These are phyloP conservation scores for Hypoxylon rickii DNA, from an alignment of 495 filamentous ascomycete genomes.

Conservation along the genomic window DNA sequence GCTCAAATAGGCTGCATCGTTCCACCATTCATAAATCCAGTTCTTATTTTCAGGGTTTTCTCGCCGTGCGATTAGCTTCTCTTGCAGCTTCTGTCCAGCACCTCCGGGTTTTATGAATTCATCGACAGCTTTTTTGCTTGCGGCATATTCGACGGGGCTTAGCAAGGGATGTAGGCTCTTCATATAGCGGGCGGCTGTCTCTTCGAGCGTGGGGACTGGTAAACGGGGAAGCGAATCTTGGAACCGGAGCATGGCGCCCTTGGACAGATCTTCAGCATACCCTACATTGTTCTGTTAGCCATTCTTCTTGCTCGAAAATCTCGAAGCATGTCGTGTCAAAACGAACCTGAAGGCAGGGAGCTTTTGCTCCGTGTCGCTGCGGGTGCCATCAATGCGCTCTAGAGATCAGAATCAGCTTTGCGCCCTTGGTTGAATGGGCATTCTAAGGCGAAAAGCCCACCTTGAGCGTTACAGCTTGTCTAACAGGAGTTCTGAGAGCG, in stretches of 20 bases:
- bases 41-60: conserved; percentile 86
- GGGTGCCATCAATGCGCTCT: conserved; percentile 58
- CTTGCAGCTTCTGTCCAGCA: conserved; percentile 82
- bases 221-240: conserved; percentile 92
- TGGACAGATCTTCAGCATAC: conserved; percentile 89
- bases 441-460: conserved; percentile 25
- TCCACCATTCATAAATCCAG: conserved; percentile 99
- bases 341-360: conserved; percentile 62
- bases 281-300: conserved; percentile 53
- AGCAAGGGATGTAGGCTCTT: conserved; percentile 89
- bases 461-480: conserved; percentile 33
- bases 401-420: conserved; percentile 14
- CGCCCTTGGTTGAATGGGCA: conserved; percentile 5
- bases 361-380: conserved; percentile 59
- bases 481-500: conserved; percentile 45
- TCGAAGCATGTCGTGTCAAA: not conserved
- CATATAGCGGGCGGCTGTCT: conserved; percentile 88
- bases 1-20: conserved; percentile 83
- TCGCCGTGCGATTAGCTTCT: conserved; percentile 79
- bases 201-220: conserved; percentile 90
- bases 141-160: conserved; percentile 70
- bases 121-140: conserved; percentile 79
- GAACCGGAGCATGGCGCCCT: conserved; percentile 92
- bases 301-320: not conserved
- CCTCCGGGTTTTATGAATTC: conserved; percentile 84